Evolutionary conservation across 345 rosid species (phyloP).

Genomic region (Arabis hirsuta): DNA sequence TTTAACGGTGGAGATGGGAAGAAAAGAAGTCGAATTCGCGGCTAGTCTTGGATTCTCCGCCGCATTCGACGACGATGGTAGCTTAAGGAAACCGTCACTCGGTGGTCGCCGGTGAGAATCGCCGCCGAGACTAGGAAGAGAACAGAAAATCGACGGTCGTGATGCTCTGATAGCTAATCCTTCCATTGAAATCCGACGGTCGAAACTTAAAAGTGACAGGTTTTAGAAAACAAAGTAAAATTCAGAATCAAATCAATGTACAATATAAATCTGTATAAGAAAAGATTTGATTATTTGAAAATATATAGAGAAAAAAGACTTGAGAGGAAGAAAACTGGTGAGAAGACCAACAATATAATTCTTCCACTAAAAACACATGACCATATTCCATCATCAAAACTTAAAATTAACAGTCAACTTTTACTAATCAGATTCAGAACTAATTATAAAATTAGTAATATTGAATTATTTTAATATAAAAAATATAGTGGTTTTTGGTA

Average conservation of each 20-base stretch:
- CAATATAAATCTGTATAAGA: neutral
- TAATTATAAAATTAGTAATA: neutral
- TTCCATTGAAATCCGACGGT: constrained; percentile 38
- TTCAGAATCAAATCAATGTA: neutral
- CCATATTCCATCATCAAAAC: constrained; percentile 31
- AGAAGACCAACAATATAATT: constrained; percentile 33
- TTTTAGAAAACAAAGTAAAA: too few species aligned
- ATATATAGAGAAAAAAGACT: constrained; percentile 22
- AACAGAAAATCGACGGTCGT: constrained; percentile 33
- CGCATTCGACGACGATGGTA: constrained; percentile 25
- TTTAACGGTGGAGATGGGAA: constrained; percentile 49
- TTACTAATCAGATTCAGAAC: neutral
- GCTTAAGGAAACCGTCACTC: constrained; percentile 41
- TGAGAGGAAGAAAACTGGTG: constrained; percentile 37
- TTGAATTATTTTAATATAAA: neutral
- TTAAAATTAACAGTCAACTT: neutral
- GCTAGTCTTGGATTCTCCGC: constrained; percentile 15
- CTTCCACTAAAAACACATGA: constrained; percentile 45
- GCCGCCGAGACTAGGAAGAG: constrained; percentile 31
- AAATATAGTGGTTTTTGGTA: constrained; percentile 22
- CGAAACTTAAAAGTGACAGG: too few species aligned
- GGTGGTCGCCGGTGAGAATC: constrained; percentile 18
- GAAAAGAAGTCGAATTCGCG: constrained; percentile 37
- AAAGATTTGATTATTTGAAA: constrained; percentile 5
- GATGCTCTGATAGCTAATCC: constrained; percentile 42